Conservation (phyloP, 2,329 filamentous ascomycete genomes). For the Gaeumannomyces tritici region DNA sequence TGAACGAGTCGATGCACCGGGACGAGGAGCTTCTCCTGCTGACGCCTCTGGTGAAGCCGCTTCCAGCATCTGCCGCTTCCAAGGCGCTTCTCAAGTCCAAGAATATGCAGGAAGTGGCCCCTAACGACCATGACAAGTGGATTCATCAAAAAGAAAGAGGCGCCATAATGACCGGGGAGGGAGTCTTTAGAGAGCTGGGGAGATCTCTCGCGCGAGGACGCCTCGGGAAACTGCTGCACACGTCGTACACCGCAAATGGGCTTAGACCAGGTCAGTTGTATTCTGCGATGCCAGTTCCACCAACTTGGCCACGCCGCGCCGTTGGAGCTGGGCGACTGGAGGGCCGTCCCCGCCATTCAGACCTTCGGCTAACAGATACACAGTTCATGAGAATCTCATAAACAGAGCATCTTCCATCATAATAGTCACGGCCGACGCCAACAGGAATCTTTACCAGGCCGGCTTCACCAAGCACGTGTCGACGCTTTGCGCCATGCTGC, state of each 20-base stretch:
- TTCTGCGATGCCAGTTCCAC: background rate
- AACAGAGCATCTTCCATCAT: constrained; percentile 81
- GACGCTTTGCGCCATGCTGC: constrained; percentile 85
- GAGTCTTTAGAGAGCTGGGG: constrained; percentile 84
- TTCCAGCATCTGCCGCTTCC: constrained; percentile 82
- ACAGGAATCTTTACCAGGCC: constrained; percentile 85
- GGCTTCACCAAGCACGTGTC: constrained; percentile 94
- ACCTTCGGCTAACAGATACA: background rate
- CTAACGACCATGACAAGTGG: constrained; percentile 44
- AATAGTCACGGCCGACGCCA: constrained; percentile 86
- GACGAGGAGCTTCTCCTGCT: constrained; percentile 84
- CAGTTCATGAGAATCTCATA: constrained; percentile 84
- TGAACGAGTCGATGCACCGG: constrained; percentile 70
- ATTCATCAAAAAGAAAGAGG: constrained; percentile 44
- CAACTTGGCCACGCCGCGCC: background rate
- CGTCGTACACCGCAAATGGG: constrained; percentile 90
- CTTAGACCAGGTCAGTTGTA: constrained; percentile 56
- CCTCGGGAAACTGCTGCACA: constrained; percentile 80
- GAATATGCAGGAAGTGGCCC: constrained; percentile 22
- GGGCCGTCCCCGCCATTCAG: too few species aligned
- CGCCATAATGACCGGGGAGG: constrained; percentile 80
- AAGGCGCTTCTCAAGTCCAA: constrained; percentile 54
- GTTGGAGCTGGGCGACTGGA: too few species aligned
- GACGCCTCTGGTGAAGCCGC: constrained; percentile 80
- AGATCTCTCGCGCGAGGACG: constrained; percentile 77